These are phyloP conservation scores for Xanthoconium purpureum DNA, from an alignment of 768 basidiomycete species.

Conservation along the genomic window DNA sequence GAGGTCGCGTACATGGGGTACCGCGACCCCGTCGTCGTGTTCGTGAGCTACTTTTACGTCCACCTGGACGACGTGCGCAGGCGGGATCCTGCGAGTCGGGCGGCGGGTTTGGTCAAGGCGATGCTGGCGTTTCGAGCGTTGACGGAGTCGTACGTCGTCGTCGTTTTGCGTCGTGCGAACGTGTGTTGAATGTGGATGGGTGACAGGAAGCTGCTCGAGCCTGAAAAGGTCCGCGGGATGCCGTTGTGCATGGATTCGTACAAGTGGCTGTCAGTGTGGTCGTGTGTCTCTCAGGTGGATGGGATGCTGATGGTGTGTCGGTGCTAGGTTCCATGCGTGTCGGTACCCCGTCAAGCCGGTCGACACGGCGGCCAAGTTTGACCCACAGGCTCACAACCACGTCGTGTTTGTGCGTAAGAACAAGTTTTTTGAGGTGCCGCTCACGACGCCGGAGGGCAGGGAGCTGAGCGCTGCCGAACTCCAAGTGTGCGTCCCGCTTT, in stretches of 20 bases:
- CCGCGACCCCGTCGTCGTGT: conserved; percentile 86
- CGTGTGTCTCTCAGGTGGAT: not conserved
- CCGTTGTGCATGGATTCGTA: conserved; percentile 94
- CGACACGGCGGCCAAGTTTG: conserved; percentile 83
- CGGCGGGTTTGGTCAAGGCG: conserved; percentile 81
- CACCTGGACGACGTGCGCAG: conserved; percentile 65
- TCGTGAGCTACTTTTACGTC: conserved; percentile 93
- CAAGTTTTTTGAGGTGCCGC: conserved; percentile 81
- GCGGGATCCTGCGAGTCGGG: conserved; percentile 61
- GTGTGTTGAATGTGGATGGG: not conserved
- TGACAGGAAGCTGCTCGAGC: conserved; percentile 70
- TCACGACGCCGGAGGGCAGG: conserved; percentile 56
- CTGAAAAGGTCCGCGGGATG: conserved; percentile 73
- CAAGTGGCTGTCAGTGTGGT: conserved; percentile 72
- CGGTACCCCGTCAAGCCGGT: conserved; percentile 81
- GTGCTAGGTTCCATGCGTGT: conserved; percentile 80
- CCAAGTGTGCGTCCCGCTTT: conserved; percentile 49
- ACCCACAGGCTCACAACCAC: conserved; percentile 73
- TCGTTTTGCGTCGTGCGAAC: not conserved
- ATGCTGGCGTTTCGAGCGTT: conserved; percentile 82
- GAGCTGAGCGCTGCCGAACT: conserved; percentile 80
- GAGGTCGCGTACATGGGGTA: conserved; percentile 86
- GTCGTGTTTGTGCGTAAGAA: conserved; percentile 90
- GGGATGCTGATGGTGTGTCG: conserved; percentile 1
- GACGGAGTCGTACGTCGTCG: conserved; percentile 61